phyloP scores from a whole-genome alignment of 2,329 filamentous ascomycete species.

The Mollisiaceae sp. region DNA sequence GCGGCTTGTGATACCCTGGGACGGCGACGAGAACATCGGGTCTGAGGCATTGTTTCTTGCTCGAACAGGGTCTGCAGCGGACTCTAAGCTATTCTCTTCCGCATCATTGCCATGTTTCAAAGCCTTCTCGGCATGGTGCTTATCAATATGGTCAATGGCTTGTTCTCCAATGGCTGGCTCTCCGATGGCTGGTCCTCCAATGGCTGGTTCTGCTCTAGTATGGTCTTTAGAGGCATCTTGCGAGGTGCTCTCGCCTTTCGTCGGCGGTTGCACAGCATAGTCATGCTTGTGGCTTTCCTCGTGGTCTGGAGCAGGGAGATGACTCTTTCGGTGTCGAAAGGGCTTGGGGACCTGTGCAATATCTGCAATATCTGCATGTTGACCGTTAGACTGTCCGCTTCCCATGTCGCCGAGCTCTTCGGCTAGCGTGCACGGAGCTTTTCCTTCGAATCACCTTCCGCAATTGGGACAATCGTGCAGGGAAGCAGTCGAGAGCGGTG shows the following conservation, averaged over 20 bases:
- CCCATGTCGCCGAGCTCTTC: not conserved
- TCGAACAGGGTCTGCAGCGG: not conserved
- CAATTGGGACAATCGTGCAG: not conserved
- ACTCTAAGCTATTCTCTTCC: not conserved
- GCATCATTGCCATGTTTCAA: not conserved
- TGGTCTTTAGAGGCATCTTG: not conserved
- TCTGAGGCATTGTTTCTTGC: no score
- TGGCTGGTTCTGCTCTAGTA: not conserved
- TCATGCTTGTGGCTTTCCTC: not conserved
- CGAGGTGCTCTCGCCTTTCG: not conserved
- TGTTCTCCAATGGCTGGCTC: not conserved
- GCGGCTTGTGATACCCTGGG: no score
- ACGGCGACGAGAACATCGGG: no score
- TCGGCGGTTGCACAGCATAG: not conserved
- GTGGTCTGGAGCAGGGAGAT: not conserved
- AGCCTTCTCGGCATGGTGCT: not conserved
- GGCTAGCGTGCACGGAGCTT: not conserved
- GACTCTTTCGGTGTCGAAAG: not conserved
- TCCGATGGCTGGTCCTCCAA: not conserved
- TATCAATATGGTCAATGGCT: not conserved
- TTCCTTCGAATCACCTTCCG: conserved; percentile 3
- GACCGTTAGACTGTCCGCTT: not conserved
- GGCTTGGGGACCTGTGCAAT: no score
- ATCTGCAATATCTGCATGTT: not conserved
- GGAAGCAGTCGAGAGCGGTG: conserved; percentile 3